Base-by-base conservation (phyloP, 495 filamentous ascomycete genomes). In the Aspergillus cristatus region DNA sequence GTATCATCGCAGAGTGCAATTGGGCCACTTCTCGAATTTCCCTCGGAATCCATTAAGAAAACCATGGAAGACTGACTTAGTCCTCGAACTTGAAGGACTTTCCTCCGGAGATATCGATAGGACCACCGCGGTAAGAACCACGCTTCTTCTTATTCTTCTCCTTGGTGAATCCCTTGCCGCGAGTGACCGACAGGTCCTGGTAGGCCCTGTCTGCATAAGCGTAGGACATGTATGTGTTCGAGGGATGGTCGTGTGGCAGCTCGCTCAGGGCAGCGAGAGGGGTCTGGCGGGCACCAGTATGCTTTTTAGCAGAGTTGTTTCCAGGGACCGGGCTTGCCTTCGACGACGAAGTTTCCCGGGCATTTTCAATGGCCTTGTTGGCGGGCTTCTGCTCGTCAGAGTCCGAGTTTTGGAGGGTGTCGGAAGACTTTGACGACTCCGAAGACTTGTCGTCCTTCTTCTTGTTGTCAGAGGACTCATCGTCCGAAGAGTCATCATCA, bases 121-220 rank as follows among this genome's bases (percentile, higher is more conserved):
- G 67, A 7, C 89, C 89, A 10, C 88, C 89, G 37, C 80, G 75
- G 67, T 94, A 94, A 35, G 78, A 83, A 32, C 93, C 93, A 49
- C 84, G 61, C 63, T 70, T 71, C 70, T 84, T 84, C 71, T 97
- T 99, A 60, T 99, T 96, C 79, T 99, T 99, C 67, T 97, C 93
- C 73, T 99, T 99, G 37, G 90, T 99, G 65, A 99, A 99, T 11
- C 86, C 85, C 68, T 94, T 97, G 38, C 93, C 93, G 55, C 81
- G 86, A 17, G 90, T 96, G 16, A 94, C 75, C 18, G 81, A 84
- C 34, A 99, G 63, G 56, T 96, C 90, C 41, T 82, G 72, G 48
- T 83, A 84, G 24, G 93, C 93, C 36, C 78, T 78, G 36, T 90
- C 79, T 5, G 89, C 88, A 54, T 96, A 99, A 26, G 86, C 86